A percentile compares a stretch with the other conserved stretches of the same genome.
Evolutionary conservation across 306 rosid genomes (phyloP).

Genomic region (Cucumis sativus): Cucumber_9930_V3 NC_026659.2:29690001-29690500

Average conservation of each 20-base stretch:
- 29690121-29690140: conserved; percentile 92
- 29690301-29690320: not conserved
- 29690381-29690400: not conserved
- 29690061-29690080: conserved; percentile 78
- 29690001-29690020: not conserved
- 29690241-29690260: not conserved
- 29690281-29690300: not conserved
- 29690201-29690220: not conserved
- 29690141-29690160: conserved; percentile 83
- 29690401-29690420: not conserved
- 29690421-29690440: not conserved
- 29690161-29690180: conserved; percentile 93
- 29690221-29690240: not conserved
- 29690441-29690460: not conserved
- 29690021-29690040: conserved; percentile 15
- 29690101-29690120: conserved; percentile 93
- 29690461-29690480: not conserved
- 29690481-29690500: too few relatives aligned
- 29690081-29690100: conserved; percentile 98
- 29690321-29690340: not conserved
- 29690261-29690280: not conserved
- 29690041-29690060: conserved; percentile 61
- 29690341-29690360: not conserved
- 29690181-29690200: conserved; percentile 3
- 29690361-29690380: not conserved